Conservation (phyloP, 805 yeast genomes). For the Candida germanica region DNA sequence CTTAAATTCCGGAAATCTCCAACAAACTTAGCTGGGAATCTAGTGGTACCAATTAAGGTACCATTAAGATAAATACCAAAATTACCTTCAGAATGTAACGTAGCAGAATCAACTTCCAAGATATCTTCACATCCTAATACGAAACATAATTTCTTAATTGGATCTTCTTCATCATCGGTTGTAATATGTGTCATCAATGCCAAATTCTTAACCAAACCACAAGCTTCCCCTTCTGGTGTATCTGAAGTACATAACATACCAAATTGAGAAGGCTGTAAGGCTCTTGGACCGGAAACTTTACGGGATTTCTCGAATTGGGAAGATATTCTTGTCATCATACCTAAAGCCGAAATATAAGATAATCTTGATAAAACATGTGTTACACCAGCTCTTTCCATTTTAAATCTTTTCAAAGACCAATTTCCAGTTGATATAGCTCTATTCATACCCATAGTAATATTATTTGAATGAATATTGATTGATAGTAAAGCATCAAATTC, state of each 20-base stretch:
- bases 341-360: slow-evolving; percentile 90
- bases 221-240: slow-evolving; percentile 99
- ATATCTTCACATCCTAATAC: slow-evolving; percentile 89
- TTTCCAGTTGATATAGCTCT: slow-evolving; percentile 98
- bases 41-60: slow-evolving; percentile 86
- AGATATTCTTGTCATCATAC: slow-evolving; percentile 99
- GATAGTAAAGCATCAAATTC: slow-evolving; percentile 92
- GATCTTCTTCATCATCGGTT: slow-evolving; percentile 95
- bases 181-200: slow-evolving; percentile 99
- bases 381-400: slow-evolving; percentile 99
- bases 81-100: slow-evolving; percentile 71
- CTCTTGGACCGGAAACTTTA: slow-evolving; percentile 98
- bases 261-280: slow-evolving; percentile 97
- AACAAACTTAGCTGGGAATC: slow-evolving; percentile 84
- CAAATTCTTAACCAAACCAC: slow-evolving; percentile 95
- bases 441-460: slow-evolving; percentile 90
- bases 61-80: slow-evolving; percentile 90
- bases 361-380: slow-evolving; percentile 92
- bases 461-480: slow-evolving; percentile 86
- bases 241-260: slow-evolving; percentile 99
- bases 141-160: slow-evolving; percentile 73
- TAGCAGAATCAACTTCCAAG: slow-evolving; percentile 73
- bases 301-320: slow-evolving; percentile 98
- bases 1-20: slow-evolving; percentile 73
- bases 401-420: slow-evolving; percentile 97